Evolutionary conservation across 2,329 filamentous ascomycete species (phyloP).

Genomic region (Geosmithia putterillii): DNA sequence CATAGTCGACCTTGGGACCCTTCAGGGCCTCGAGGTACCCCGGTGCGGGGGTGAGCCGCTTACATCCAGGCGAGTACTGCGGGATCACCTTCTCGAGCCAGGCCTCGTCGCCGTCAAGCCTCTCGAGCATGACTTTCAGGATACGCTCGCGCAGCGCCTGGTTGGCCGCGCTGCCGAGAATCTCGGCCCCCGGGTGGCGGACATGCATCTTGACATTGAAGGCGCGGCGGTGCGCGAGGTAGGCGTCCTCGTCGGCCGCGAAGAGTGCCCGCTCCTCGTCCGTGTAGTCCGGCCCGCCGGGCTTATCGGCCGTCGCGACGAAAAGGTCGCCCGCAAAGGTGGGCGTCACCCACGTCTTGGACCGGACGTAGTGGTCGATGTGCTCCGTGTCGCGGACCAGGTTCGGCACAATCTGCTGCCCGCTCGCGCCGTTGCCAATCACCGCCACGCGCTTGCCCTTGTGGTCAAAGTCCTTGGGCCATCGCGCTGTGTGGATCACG

Average conservation of each 20-base stretch:
- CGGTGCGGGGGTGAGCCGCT: slow-evolving; percentile 52
- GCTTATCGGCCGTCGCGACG: slow-evolving; percentile 1
- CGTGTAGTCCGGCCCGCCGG: not conserved
- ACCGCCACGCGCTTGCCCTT: slow-evolving; percentile 39
- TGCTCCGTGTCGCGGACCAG: slow-evolving; percentile 33
- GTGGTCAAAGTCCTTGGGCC: slow-evolving; percentile 38
- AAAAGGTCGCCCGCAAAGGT: slow-evolving; percentile 14
- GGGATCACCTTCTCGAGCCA: slow-evolving; percentile 44
- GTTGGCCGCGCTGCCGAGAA: not conserved
- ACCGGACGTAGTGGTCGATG: slow-evolving; percentile 53
- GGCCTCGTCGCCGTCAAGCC: slow-evolving; percentile 40
- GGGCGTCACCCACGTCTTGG: slow-evolving; percentile 55
- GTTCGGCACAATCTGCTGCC: slow-evolving; percentile 43
- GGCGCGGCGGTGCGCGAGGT: slow-evolving; percentile 37
- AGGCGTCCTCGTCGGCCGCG: slow-evolving; percentile 48
- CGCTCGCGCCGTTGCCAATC: slow-evolving; percentile 52
- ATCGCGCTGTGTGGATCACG: slow-evolving; percentile 49
- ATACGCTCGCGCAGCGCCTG: slow-evolving; percentile 23
- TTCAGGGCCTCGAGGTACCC: slow-evolving; percentile 55
- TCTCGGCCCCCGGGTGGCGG: slow-evolving; percentile 6
- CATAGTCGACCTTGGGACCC: slow-evolving; percentile 49
- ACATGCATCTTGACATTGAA: not conserved
- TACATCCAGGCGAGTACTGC: slow-evolving; percentile 51
- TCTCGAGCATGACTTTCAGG: slow-evolving; percentile 34
- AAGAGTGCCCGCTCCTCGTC: slow-evolving; percentile 28